A percentile compares a stretch with the other conserved stretches of the same genome.
Evolutionary conservation across 768 basidiomycete genomes (phyloP).

Genomic region (Cystobasidium tubakii): DNA sequence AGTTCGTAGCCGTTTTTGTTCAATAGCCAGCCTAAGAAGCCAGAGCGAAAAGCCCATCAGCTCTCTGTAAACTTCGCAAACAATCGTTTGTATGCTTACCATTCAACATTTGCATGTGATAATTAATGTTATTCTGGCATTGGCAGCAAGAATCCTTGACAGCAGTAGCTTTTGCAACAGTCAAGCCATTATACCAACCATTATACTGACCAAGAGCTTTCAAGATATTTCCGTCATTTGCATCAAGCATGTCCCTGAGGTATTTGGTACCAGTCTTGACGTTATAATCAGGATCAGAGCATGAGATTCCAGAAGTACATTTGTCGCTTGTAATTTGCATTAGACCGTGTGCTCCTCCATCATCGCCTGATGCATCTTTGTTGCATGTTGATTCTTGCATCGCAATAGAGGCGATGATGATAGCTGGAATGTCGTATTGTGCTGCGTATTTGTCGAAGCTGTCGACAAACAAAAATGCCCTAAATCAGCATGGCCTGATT

Average conservation of each 20-base stretch:
- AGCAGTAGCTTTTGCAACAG: slow-evolving; percentile 20
- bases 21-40: background rate
- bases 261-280: slow-evolving; percentile 38
- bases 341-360: slow-evolving; percentile 37
- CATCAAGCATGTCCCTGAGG: slow-evolving; percentile 16
- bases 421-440: slow-evolving; percentile 58
- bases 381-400: slow-evolving; percentile 82
- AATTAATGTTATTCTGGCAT: slow-evolving; percentile 41
- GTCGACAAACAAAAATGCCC: background rate
- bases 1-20: slow-evolving; percentile 12
- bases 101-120: slow-evolving; percentile 39
- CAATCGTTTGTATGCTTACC: background rate
- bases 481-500: too few relatives aligned
- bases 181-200: slow-evolving; percentile 40
- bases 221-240: slow-evolving; percentile 23
- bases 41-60: background rate
- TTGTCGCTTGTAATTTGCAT: slow-evolving; percentile 46
- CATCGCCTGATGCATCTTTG: slow-evolving; percentile 23
- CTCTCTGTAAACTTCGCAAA: background rate
- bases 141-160: slow-evolving; percentile 30
- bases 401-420: slow-evolving; percentile 75
- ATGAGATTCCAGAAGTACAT: slow-evolving; percentile 40
- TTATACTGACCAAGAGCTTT: slow-evolving; percentile 37
- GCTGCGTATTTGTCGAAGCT: slow-evolving; percentile 59
- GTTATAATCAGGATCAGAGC: slow-evolving; percentile 41